Conservation (phyloP, 495 filamentous ascomycete genomes). For the Aspergillus affinis region DNA sequence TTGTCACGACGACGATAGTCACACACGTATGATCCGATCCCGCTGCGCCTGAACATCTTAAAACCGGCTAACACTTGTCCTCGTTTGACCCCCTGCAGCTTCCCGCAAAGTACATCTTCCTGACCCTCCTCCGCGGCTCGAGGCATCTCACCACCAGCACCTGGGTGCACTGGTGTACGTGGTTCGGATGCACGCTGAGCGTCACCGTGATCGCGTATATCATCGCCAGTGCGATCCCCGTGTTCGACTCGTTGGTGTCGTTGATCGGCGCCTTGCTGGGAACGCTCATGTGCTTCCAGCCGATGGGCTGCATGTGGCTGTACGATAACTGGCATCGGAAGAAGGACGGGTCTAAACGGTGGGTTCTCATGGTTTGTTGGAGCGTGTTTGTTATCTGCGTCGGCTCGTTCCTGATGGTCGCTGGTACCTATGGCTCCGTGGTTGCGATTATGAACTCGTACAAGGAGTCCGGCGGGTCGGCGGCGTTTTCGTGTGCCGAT, state of each 20-base stretch:
- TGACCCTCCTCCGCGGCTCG: conserved; percentile 55
- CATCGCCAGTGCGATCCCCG: conserved; percentile 69
- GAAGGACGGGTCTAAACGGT: conserved; percentile 35
- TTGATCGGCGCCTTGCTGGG: conserved; percentile 61
- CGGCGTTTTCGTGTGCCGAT: conserved; percentile 36
- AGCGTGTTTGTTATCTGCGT: conserved; percentile 23
- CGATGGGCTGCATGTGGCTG: conserved; percentile 48
- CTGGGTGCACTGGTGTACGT: conserved; percentile 53
- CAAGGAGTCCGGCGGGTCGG: conserved; percentile 24
- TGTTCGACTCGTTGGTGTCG: conserved; percentile 62
- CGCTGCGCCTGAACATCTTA: conserved; percentile 49
- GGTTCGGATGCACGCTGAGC: conserved; percentile 56
- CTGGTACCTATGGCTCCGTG: conserved; percentile 58
- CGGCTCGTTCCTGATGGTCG: conserved; percentile 51
- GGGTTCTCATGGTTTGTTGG: conserved; percentile 20
- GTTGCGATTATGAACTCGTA: conserved; percentile 54
- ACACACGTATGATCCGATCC: conserved; percentile 48
- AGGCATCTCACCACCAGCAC: conserved; percentile 57
- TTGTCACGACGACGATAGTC: conserved; percentile 32
- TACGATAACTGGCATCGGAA: conserved; percentile 46
- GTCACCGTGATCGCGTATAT: conserved; percentile 64
- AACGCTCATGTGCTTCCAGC: conserved; percentile 43
- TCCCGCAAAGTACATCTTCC: conserved; percentile 59
- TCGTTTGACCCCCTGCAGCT: conserved; percentile 23
- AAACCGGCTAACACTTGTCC: conserved; percentile 26